A percentile compares a stretch with the other conserved stretches of the same genome.
These are phyloP conservation scores for Seiridium cupressi DNA, from an alignment of 2,329 filamentous ascomycete species.

Conservation along the genomic window DNA sequence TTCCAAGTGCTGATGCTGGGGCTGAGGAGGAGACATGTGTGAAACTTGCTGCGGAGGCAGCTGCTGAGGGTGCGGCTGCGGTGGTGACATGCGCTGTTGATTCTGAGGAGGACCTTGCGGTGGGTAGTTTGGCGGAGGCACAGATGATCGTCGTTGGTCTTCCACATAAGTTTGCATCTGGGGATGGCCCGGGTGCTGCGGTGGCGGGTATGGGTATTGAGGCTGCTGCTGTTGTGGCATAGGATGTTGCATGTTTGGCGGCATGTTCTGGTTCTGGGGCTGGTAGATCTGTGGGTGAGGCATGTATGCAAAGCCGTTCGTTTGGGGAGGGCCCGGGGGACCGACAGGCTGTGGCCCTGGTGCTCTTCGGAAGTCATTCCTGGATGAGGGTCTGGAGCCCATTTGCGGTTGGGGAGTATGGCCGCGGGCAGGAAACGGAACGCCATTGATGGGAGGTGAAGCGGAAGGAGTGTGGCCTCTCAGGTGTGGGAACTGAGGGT, in stretches of 20 bases:
- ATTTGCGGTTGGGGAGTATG: conserved; percentile 79
- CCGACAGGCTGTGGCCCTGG: conserved; percentile 64
- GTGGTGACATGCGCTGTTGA: conserved; percentile 49
- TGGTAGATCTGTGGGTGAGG: conserved; percentile 85
- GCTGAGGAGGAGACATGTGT: conserved; percentile 15
- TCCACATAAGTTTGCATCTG: conserved; percentile 71
- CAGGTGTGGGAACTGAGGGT: conserved; percentile 74
- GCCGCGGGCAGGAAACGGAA: conserved; percentile 68
- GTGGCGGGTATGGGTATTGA: conserved; percentile 23
- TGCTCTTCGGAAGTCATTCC: conserved; percentile 75
- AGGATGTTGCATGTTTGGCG: conserved; percentile 40
- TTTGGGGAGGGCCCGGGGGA: conserved; percentile 60
- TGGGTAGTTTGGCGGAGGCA: conserved; percentile 65
- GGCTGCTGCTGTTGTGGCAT: conserved; percentile 29
- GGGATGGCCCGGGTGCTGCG: conserved; percentile 28
- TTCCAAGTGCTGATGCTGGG: conserved; percentile 16
- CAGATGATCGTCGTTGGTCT: conserved; percentile 71
- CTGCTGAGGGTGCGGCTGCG: conserved; percentile 49
- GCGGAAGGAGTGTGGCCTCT: conserved; percentile 80
- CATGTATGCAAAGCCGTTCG: conserved; percentile 79
- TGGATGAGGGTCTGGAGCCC: conserved; percentile 74
- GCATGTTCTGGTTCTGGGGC: conserved; percentile 44
- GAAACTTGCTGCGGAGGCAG: conserved; percentile 20
- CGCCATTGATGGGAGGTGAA: conserved; percentile 84
- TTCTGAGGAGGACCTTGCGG: conserved; percentile 54